These are phyloP conservation scores for Termitomyces heimii DNA, from an alignment of 768 basidiomycete species.

Conservation along the genomic window DNA sequence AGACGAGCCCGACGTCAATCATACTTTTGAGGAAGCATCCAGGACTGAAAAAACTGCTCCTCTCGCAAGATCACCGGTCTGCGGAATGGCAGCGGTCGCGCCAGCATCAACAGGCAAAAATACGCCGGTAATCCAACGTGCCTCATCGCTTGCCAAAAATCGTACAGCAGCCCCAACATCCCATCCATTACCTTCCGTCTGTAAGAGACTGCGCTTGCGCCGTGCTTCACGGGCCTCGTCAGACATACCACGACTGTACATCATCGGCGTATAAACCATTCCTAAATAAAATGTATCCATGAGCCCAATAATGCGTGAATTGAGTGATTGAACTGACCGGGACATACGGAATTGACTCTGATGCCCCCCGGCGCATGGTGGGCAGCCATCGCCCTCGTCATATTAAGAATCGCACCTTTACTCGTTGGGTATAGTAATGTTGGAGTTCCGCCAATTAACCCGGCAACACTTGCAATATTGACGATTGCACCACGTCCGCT, in stretches of 20 bases:
- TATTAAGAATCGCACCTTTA: constrained; percentile 37
- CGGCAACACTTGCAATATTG: constrained; percentile 34
- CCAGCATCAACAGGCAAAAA: constrained; percentile 37
- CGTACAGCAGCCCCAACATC: constrained; percentile 32
- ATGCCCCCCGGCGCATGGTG: constrained; percentile 35
- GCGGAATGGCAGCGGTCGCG: constrained; percentile 24
- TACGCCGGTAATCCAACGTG: constrained; percentile 37
- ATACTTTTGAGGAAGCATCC: neutral
- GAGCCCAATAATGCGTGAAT: neutral
- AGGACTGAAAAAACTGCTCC: constrained; percentile 6
- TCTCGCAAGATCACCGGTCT: neutral
- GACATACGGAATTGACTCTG: constrained; percentile 35
- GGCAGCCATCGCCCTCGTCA: constrained; percentile 39
- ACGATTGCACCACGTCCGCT: constrained; percentile 33
- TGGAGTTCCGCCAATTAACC: constrained; percentile 31
- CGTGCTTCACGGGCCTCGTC: constrained; percentile 30
- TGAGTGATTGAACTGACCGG: constrained; percentile 20
- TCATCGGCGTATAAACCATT: constrained; percentile 37
- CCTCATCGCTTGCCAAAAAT: constrained; percentile 35
- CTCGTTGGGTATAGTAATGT: constrained; percentile 36
- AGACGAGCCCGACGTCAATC: neutral
- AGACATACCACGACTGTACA: constrained; percentile 29
- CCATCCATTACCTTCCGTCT: constrained; percentile 40
- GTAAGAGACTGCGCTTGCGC: constrained; percentile 27
- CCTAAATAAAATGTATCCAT: constrained; percentile 18